Conservation (phyloP, 345 rosid genomes). For the Populus nigra region DNA sequence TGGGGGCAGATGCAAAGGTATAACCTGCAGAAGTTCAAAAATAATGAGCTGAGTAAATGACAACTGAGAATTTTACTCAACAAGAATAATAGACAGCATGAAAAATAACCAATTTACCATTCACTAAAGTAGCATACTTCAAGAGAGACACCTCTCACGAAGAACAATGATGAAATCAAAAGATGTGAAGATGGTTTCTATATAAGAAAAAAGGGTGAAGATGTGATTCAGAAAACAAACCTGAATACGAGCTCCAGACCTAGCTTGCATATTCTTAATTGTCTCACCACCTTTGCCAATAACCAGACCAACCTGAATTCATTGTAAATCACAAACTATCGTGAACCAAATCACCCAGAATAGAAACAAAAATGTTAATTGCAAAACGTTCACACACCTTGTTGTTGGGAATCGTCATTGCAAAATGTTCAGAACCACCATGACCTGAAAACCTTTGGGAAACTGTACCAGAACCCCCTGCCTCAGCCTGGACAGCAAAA, state of each 20-base stretch:
- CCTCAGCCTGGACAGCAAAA: slow-evolving; percentile 63
- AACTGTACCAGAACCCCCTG: slow-evolving; percentile 79
- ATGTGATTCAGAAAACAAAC: slow-evolving; percentile 31
- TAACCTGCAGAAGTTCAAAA: slow-evolving; percentile 51
- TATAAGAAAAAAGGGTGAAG: not conserved
- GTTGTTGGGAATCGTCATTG: slow-evolving; percentile 76
- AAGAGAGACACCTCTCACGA: not conserved
- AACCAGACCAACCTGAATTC: slow-evolving; percentile 90
- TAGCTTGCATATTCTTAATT: slow-evolving; percentile 93
- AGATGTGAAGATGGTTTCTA: not conserved
- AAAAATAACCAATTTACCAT: not conserved
- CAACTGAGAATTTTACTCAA: not conserved
- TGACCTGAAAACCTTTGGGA: slow-evolving; percentile 75
- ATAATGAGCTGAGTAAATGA: not conserved
- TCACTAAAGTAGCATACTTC: not conserved
- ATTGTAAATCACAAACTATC: slow-evolving; percentile 24
- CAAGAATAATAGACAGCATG: not conserved
- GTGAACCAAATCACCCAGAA: slow-evolving; percentile 7
- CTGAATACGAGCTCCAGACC: slow-evolving; percentile 97
- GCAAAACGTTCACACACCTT: slow-evolving; percentile 68
- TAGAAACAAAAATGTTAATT: slow-evolving; percentile 43
- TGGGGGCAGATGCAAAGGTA: slow-evolving; percentile 95
- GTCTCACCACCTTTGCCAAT: slow-evolving; percentile 99
- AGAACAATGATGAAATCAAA: not conserved
- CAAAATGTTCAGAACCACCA: slow-evolving; percentile 70